Conservation (phyloP, 345 rosid species). For the sweet orange (Citrus sinensis) region DNA sequence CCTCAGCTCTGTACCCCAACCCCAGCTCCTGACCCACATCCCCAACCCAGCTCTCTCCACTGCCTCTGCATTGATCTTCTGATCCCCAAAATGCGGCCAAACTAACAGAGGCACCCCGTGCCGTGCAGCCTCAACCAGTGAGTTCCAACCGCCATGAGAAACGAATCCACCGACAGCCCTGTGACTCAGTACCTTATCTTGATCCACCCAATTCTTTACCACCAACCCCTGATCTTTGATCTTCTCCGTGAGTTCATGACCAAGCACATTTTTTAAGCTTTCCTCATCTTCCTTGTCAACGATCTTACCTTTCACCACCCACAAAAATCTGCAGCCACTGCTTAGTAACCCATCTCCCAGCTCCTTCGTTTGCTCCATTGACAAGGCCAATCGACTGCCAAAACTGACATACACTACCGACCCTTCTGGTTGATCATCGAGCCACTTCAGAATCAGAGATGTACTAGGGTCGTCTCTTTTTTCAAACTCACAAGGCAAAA, state of each 20-base stretch:
- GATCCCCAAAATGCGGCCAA: slow-evolving; percentile 49
- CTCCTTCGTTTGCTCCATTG: slow-evolving; percentile 36
- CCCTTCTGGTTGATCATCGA: slow-evolving; percentile 25
- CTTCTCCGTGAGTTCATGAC: slow-evolving; percentile 20
- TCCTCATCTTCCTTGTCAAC: slow-evolving; percentile 41
- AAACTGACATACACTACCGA: slow-evolving; percentile 45
- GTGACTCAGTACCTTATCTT: slow-evolving; percentile 33
- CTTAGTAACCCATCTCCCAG: slow-evolving; percentile 35
- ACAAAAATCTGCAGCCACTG: slow-evolving; percentile 31
- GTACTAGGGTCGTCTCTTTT: background rate
- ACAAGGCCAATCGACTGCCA: slow-evolving; percentile 41
- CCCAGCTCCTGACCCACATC: slow-evolving; percentile 28
- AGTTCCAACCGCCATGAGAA: slow-evolving; percentile 43
- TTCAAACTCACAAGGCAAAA: slow-evolving; percentile 22
- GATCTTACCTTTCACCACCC: slow-evolving; percentile 34
- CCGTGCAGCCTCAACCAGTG: slow-evolving; percentile 41
- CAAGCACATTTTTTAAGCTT: slow-evolving; percentile 25
- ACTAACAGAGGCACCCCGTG: slow-evolving; percentile 38
- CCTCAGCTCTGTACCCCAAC: slow-evolving; percentile 18
- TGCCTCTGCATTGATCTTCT: slow-evolving; percentile 35
- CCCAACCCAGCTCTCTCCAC: slow-evolving; percentile 32
- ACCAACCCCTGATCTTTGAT: slow-evolving; percentile 26
- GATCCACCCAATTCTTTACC: slow-evolving; percentile 41
- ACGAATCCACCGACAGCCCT: slow-evolving; percentile 37
- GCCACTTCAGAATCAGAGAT: slow-evolving; percentile 25